Percentiles rank a stretch among this genome's conserved stretches.
Evolutionary conservation across 371 early-diverging fungal species (phyloP).

Genomic region (Scutellospora calospora): DNA sequence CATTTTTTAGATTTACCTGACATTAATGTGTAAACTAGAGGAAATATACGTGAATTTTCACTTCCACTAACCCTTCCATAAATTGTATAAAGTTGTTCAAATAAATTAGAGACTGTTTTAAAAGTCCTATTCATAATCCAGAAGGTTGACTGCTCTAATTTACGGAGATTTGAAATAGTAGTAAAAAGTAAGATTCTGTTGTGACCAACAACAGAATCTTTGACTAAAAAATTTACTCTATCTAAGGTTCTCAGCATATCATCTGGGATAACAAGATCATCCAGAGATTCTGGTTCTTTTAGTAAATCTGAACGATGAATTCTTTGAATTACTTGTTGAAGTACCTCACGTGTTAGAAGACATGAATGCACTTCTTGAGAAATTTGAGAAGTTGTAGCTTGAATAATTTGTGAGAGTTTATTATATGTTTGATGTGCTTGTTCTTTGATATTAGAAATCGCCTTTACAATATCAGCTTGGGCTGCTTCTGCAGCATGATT

Average conservation of each 20-base stretch:
- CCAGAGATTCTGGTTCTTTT: too few species aligned
- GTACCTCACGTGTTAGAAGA: too few species aligned
- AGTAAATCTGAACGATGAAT: too few species aligned
- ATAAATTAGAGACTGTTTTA: conserved; percentile 15
- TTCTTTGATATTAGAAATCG: too few species aligned
- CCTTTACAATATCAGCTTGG: too few species aligned
- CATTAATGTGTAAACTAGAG: conserved; percentile 16
- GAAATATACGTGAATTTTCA: conserved; percentile 1
- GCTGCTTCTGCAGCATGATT: too few species aligned
- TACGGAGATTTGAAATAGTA: neutral
- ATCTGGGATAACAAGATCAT: too few species aligned
- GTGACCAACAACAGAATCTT: conserved; percentile 7
- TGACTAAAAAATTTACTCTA: neutral
- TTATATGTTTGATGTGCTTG: too few species aligned
- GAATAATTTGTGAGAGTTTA: too few species aligned
- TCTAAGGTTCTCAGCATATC: neutral
- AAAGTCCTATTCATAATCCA: conserved; percentile 24
- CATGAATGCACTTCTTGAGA: too few species aligned
- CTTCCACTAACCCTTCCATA: neutral
- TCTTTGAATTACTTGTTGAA: too few species aligned
- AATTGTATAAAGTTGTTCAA: conserved; percentile 16
- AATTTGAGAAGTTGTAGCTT: too few species aligned
- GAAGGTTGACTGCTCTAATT: conserved; percentile 2
- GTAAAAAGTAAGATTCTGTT: conserved; percentile 12
- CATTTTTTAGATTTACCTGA: neutral